phyloP scores from a whole-genome alignment of 2,329 filamentous ascomycete species.

The Kalaharituber pfeilii region DNA sequence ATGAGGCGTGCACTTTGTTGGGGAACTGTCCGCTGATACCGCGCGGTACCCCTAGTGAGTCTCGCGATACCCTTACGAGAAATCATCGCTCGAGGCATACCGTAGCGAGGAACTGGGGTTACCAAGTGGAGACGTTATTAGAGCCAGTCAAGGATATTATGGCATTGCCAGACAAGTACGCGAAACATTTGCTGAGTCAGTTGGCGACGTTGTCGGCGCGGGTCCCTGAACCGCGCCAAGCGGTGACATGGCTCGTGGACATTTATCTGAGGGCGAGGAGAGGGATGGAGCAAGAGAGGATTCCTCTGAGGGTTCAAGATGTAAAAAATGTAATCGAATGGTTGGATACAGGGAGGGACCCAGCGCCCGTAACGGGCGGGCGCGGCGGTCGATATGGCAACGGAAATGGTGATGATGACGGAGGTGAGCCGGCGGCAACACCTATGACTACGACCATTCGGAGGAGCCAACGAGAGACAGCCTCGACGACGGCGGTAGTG shows the following conservation, averaged over 20 bases:
- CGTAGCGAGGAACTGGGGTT: neutral
- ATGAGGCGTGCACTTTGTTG: neutral
- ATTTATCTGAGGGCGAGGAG: neutral
- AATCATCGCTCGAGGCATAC: conserved; percentile 20
- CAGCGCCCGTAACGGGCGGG: too few relatives aligned
- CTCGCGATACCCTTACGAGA: conserved; percentile 31
- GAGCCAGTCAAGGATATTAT: neutral
- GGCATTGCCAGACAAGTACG: neutral
- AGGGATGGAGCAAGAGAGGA: neutral
- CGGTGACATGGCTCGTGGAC: neutral
- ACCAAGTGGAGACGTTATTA: neutral
- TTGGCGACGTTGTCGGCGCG: neutral
- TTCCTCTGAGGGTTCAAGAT: neutral
- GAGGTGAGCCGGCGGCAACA: too few relatives aligned
- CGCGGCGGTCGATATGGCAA: too few relatives aligned
- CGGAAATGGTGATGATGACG: too few relatives aligned
- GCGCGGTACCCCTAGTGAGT: neutral
- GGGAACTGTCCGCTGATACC: neutral
- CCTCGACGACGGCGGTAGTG: too few relatives aligned
- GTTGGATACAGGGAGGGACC: neutral
- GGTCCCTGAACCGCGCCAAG: neutral
- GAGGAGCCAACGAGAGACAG: too few relatives aligned
- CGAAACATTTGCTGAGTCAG: neutral
- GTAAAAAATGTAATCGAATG: neutral
- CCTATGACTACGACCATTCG: too few relatives aligned